phyloP scores from a whole-genome alignment of 2,329 filamentous ascomycete species.

The Dothiorella sarmentorum region DNA sequence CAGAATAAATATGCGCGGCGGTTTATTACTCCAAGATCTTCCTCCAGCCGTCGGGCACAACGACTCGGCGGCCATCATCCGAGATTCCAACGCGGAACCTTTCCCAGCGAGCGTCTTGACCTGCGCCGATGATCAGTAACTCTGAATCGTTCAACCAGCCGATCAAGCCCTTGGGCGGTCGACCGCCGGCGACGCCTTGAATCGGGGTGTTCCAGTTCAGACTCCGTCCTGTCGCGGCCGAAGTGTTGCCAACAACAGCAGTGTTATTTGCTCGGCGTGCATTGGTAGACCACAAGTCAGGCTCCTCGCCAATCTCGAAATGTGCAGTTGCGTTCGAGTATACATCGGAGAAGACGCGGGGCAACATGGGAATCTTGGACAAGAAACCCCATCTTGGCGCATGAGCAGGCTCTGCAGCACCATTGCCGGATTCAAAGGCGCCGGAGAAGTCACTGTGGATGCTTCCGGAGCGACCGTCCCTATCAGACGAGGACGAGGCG shows the following conservation, averaged over 20 bases:
- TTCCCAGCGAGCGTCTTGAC: conserved; percentile 81
- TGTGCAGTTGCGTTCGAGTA: conserved; percentile 79
- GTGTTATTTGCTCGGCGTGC: conserved; percentile 25
- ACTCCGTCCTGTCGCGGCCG: conserved; percentile 23
- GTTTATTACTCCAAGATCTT: conserved; percentile 32
- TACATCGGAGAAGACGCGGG: conserved; percentile 80
- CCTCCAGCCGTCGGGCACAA: conserved; percentile 77
- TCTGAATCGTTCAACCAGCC: conserved; percentile 77
- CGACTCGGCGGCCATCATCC: conserved; percentile 63
- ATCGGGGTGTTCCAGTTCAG: conserved; percentile 45
- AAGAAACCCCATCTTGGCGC: conserved; percentile 80
- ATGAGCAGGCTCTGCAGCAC: conserved; percentile 36
- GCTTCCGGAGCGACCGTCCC: conserved; percentile 20
- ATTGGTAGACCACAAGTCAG: conserved; percentile 33
- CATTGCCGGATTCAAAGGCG: conserved; percentile 12
- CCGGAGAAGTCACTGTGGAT: conserved; percentile 20
- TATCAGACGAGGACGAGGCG: conserved; percentile 19
- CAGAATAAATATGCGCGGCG: background rate
- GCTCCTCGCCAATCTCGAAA: conserved; percentile 81
- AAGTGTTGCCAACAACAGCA: conserved; percentile 25
- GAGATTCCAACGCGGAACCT: conserved; percentile 71
- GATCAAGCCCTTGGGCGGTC: conserved; percentile 76
- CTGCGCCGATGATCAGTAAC: conserved; percentile 74
- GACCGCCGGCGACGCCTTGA: conserved; percentile 51
- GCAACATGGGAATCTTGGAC: conserved; percentile 78